Base-by-base conservation (phyloP, 192 early-diverging fungal species). In the Allomyces macrogynus region DNA sequence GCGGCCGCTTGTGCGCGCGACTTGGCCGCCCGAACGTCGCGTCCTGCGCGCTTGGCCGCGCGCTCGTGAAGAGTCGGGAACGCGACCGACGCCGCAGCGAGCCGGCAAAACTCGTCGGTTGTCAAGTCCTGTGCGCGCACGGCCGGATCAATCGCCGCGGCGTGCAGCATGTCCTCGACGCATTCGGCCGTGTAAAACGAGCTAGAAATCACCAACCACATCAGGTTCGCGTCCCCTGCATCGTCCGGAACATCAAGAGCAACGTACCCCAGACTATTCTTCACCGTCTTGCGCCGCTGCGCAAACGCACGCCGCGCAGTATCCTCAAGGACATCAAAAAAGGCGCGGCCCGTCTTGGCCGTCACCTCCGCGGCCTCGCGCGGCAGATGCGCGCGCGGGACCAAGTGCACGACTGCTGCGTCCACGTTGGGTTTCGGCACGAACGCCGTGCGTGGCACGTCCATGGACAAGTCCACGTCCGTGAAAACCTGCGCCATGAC, bases 391-490 rank as follows among this genome's bases (percentile, higher is more conserved):
- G 64, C 65, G 24, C 79, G 72, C 26, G 81, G 81, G 27, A 71
- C 74, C 40, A 89, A 73, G 62, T 84, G 85, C n/a, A 89, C 76
- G 5, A 89, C 80, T 16, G 78, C 75, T 20, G 86, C 87, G 69
- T 89, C 82, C 18, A 89, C 83, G 65, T 77, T 85, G 23, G 88
- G 88, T 57, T 76, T 77, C 1, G 88, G 88, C n/a, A 90, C 81
- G 77, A 90, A 90, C 18, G 79, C 74, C 5, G 78, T 71, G 0
- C 80, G 66, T 3, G 83, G 80, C 11, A 90, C 73, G 16, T 71
- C 66, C 70, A 86, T 87, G 12, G 82, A 76, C 65, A 74, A 73
- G 64, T 78, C 78, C 18, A 78, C 82, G 61, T 85, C 73, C 68
- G 86, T 88, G 10, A 90, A 22, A 14, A 80, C 80, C 66, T 90